Evolutionary conservation across 192 early-diverging fungal genomes (phyloP).

Genomic region (Coemansia furcata): DNA sequence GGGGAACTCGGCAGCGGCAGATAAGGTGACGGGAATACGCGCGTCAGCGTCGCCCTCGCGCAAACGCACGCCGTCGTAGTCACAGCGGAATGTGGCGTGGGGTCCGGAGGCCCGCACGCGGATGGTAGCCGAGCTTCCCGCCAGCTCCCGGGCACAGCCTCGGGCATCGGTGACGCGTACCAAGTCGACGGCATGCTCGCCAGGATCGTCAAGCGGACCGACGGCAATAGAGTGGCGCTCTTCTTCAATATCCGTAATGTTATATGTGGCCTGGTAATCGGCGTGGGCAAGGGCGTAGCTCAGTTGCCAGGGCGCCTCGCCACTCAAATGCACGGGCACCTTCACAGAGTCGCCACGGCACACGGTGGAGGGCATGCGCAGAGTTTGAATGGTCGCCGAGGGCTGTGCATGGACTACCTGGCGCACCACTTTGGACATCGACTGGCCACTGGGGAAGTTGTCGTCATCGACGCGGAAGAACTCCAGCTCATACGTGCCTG

Average conservation of each 20-base stretch:
- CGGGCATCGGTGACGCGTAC: conserved; percentile 39
- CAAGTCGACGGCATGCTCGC: conserved; percentile 39
- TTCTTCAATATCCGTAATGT: conserved; percentile 17
- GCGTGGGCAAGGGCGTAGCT: conserved; percentile 37
- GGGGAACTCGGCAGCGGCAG: conserved; percentile 30
- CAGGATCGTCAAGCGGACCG: conserved; percentile 22
- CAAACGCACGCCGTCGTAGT: conserved; percentile 22
- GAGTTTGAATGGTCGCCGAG: conserved; percentile 28
- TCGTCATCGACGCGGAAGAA: conserved; percentile 50
- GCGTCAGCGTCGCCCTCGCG: conserved; percentile 24
- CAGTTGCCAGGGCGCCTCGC: conserved; percentile 56
- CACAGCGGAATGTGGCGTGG: conserved; percentile 29
- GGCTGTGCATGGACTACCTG: conserved; percentile 50
- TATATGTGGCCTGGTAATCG: conserved; percentile 9
- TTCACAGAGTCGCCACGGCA: conserved; percentile 32
- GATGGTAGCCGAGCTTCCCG: conserved; percentile 17
- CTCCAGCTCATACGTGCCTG: conserved; percentile 43
- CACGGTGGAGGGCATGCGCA: conserved; percentile 1
- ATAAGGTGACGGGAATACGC: conserved; percentile 31
- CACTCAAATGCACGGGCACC: conserved; percentile 54
- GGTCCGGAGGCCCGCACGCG: conserved; percentile 42
- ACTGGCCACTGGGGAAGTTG: conserved; percentile 45
- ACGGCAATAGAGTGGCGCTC: conserved; percentile 24
- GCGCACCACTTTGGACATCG: conserved; percentile 14
- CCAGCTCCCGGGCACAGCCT: conserved; percentile 39